Evolutionary conservation across 2,329 filamentous ascomycete species (phyloP).

Genomic region (Cladosporium sp.): DNA sequence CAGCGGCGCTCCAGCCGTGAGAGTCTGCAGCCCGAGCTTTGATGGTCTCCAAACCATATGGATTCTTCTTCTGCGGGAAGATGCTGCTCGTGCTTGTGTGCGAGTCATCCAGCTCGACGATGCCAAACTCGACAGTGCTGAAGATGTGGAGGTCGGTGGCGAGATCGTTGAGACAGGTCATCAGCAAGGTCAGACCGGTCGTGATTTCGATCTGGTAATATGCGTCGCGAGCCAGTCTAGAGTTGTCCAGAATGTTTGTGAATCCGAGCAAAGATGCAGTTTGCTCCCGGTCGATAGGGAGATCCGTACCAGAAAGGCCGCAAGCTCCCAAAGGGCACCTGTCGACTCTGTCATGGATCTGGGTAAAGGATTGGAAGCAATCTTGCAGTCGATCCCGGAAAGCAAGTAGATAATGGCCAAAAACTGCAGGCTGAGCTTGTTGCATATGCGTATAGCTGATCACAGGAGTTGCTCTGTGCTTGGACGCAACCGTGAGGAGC

Average conservation of each 20-base stretch:
- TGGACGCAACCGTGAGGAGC: no score
- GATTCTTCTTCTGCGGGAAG: constrained; percentile 8
- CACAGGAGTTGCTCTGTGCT: no score
- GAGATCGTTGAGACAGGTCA: constrained; percentile 6
- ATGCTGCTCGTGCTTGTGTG: constrained; percentile 6
- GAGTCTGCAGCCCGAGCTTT: constrained; percentile 1
- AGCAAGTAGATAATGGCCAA: no score
- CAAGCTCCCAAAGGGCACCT: no score
- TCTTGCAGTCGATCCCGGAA: no score
- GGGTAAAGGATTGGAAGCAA: no score
- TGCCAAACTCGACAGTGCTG: constrained; percentile 1
- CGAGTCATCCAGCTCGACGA: constrained; percentile 1
- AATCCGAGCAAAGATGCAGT: not conserved
- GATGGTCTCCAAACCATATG: constrained; percentile 4
- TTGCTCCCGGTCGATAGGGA: not conserved
- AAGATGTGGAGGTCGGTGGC: constrained; percentile 4
- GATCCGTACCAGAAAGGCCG: not conserved
- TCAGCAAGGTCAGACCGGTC: not conserved
- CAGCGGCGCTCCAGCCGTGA: constrained; percentile 2
- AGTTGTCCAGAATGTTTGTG: not conserved
- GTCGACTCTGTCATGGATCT: no score
- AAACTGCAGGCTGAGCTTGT: no score
- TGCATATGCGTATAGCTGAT: no score
- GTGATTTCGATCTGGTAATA: not conserved
- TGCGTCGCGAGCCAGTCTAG: not conserved